Conservation (phyloP, 805 yeast species). For the Starmera amethionina region DNA sequence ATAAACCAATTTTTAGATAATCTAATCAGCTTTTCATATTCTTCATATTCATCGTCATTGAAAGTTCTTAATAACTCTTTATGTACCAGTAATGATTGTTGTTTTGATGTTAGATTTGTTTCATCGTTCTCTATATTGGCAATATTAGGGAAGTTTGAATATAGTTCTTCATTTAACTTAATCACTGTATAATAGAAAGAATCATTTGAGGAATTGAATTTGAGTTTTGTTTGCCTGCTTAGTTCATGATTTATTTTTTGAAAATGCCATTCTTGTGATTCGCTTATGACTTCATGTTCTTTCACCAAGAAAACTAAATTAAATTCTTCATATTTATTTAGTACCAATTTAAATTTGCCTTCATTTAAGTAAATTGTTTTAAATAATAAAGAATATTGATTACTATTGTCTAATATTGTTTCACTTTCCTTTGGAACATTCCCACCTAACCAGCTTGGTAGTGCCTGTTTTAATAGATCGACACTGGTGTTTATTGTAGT, state of each 20-base stretch:
- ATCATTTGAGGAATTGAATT: too few relatives aligned
- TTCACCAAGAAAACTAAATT: too few relatives aligned
- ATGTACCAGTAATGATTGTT: constrained; percentile 9
- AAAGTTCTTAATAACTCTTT: constrained; percentile 7
- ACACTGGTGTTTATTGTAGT: constrained; percentile 15
- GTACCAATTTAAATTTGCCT: background rate
- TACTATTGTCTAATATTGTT: too few relatives aligned
- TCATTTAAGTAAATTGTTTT: background rate
- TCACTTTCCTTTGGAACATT: too few relatives aligned
- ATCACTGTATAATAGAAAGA: too few relatives aligned
- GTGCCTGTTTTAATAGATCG: constrained; percentile 3
- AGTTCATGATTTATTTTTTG: background rate
- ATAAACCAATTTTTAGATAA: constrained; percentile 18
- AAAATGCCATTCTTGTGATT: background rate
- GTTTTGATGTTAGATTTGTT: constrained; percentile 1
- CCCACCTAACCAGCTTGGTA: too few relatives aligned
- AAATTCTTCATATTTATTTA: background rate
- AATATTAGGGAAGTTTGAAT: constrained; percentile 12
- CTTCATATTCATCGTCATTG: constrained; percentile 1
- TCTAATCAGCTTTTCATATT: constrained; percentile 10
- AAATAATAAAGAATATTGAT: background rate
- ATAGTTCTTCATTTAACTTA: too few relatives aligned
- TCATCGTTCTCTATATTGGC: constrained; percentile 7
- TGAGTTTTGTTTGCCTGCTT: too few relatives aligned
- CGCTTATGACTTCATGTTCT: background rate